phyloP scores from a whole-genome alignment of 202 grass and related monocot genomes.

The Schoenoplectus tabernaemontani region DNA sequence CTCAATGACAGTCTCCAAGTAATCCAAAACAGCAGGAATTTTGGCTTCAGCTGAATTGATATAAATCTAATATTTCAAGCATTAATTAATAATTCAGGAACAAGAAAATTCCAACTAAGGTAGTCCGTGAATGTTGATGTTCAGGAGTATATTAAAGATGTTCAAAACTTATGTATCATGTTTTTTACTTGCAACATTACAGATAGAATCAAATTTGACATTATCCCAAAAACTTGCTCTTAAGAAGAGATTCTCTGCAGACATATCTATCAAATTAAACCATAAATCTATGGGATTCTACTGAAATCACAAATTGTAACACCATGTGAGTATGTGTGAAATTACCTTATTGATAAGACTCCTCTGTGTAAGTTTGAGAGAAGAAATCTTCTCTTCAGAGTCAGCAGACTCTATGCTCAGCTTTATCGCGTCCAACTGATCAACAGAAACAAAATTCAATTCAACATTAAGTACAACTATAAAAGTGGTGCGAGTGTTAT shows the following conservation, averaged over 20 bases:
- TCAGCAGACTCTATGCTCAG: slow-evolving; percentile 49
- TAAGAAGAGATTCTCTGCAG: background rate
- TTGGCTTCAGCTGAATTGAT: slow-evolving; percentile 80
- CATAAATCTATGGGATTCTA: background rate
- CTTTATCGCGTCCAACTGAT: slow-evolving; percentile 72
- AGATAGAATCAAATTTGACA: background rate
- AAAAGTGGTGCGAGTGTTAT: background rate
- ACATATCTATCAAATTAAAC: background rate
- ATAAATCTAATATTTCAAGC: slow-evolving; percentile 51
- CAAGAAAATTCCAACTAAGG: slow-evolving; percentile 6
- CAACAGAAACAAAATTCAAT: slow-evolving; percentile 14
- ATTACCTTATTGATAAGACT: slow-evolving; percentile 77
- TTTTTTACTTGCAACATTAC: background rate
- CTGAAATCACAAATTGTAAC: background rate
- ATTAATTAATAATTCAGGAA: background rate
- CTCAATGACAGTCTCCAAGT: slow-evolving; percentile 74
- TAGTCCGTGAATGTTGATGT: background rate
- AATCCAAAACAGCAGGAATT: slow-evolving; percentile 91
- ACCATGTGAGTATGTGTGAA: background rate
- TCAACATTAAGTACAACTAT: background rate
- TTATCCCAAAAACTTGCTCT: background rate
- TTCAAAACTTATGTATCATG: background rate
- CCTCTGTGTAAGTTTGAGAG: slow-evolving; percentile 69
- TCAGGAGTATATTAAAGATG: background rate
- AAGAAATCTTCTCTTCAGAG: slow-evolving; percentile 55